Evolutionary conservation across 2,329 filamentous ascomycete species (phyloP).

Genomic region (Laburnicola sp.): DNA sequence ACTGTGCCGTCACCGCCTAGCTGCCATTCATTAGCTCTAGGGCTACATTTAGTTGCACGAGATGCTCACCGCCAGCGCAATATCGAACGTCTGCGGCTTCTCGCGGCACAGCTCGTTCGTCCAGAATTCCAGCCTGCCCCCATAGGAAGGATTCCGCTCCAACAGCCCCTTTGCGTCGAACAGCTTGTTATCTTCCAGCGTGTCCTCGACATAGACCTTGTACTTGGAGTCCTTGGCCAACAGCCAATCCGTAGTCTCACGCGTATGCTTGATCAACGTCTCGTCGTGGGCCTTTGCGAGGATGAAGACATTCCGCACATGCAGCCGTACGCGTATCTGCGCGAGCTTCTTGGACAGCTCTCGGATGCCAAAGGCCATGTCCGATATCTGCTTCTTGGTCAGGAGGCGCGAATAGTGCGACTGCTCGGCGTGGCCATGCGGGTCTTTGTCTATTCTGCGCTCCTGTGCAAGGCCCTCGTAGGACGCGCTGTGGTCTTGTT

Average conservation of each 20-base stretch:
- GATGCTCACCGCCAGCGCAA: conserved; percentile 71
- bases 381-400: conserved; percentile 90
- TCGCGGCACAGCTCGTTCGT: conserved; percentile 74
- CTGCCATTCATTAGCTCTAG: conserved; percentile 29
- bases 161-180: conserved; percentile 75
- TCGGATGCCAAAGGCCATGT: conserved; percentile 95
- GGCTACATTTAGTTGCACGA: background rate
- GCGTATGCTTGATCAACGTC: conserved; percentile 73
- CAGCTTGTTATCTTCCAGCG: conserved; percentile 67
- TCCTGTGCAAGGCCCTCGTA: conserved; percentile 43
- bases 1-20: conserved; percentile 96
- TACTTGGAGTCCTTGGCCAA: conserved; percentile 72
- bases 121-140: conserved; percentile 76
- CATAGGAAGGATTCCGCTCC: conserved; percentile 59
- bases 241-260: conserved; percentile 79
- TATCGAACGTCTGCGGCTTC: conserved; percentile 86
- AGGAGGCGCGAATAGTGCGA: conserved; percentile 70
- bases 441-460: conserved; percentile 50
- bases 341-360: conserved; percentile 85
- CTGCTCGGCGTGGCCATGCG: conserved; percentile 38
- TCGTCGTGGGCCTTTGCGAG: conserved; percentile 91
- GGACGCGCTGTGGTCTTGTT: conserved; percentile 27
- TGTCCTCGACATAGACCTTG: conserved; percentile 79
- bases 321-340: conserved; percentile 78
- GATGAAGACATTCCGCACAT: conserved; percentile 81